These are phyloP conservation scores for Blastocystis sp. DNA, from an alignment of 352 stramenopile species.

Conservation along the genomic window DNA sequence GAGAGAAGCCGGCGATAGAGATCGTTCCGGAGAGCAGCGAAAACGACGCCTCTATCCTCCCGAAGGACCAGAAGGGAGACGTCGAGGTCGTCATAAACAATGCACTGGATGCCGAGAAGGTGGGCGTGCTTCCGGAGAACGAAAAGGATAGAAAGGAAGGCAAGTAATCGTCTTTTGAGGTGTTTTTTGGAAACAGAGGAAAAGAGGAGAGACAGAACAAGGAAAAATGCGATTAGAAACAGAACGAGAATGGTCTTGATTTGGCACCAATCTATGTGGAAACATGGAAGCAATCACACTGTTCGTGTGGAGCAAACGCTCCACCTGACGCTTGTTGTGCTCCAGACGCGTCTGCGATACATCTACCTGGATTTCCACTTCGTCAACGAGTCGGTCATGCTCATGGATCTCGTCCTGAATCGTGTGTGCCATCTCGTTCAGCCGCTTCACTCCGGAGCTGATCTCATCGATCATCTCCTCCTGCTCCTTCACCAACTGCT, in stretches of 20 bases:
- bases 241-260: conserved; percentile 31
- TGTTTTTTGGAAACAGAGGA: neutral
- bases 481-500: conserved; percentile 29
- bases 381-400: conserved; percentile 6
- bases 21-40: conserved; percentile 50
- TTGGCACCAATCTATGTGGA: conserved; percentile 21
- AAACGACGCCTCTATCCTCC: conserved; percentile 42
- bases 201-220: conserved; percentile 4
- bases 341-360: conserved; percentile 13
- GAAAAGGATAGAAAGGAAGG: neutral
- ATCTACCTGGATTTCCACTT: conserved; percentile 31
- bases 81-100: conserved; percentile 43
- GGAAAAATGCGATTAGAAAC: neutral
- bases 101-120: neutral
- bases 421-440: conserved; percentile 47
- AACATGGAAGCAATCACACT: neutral
- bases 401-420: conserved; percentile 42
- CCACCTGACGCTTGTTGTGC: neutral
- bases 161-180: neutral
- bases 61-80: conserved; percentile 1
- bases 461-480: conserved; percentile 44
- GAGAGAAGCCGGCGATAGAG: conserved; percentile 12
- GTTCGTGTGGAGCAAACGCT: conserved; percentile 4
- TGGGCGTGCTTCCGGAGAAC: neutral
- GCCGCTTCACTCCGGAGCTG: conserved; percentile 1